These are phyloP conservation scores for Halenospora varia DNA, from an alignment of 495 filamentous ascomycete genomes.

Conservation along the genomic window DNA sequence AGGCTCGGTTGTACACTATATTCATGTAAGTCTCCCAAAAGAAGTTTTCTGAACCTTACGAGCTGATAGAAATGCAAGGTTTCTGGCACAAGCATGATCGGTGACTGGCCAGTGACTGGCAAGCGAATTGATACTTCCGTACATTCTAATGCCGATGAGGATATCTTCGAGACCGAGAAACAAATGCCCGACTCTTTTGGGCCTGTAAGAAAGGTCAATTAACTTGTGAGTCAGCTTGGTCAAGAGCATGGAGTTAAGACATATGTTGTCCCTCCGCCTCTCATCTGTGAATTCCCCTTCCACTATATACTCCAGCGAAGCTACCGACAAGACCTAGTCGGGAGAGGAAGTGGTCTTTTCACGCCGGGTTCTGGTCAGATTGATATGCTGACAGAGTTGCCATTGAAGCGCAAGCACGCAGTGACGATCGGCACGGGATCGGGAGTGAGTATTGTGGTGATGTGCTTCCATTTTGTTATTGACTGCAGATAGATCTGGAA, in stretches of 20 bases:
- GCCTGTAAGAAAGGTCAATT: constrained; percentile 13
- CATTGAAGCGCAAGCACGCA: constrained; percentile 26
- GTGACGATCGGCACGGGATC: constrained; percentile 35
- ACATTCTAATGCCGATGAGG: constrained; percentile 9
- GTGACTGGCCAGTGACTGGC: constrained; percentile 36
- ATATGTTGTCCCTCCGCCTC: constrained; percentile 42
- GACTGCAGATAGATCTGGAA: constrained; percentile 33
- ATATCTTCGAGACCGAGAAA: constrained; percentile 13
- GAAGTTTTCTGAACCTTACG: too few relatives aligned
- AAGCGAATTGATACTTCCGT: constrained; percentile 8
- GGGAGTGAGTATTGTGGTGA: constrained; percentile 24
- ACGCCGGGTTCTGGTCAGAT: constrained; percentile 39
- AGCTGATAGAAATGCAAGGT: too few relatives aligned
- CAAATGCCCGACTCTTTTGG: not conserved
- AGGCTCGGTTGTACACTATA: too few relatives aligned
- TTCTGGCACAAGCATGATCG: constrained; percentile 47
- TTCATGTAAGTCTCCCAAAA: too few relatives aligned
- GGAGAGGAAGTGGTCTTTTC: constrained; percentile 39
- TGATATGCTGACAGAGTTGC: constrained; percentile 25
- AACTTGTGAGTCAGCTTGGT: constrained; percentile 35
- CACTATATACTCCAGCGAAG: too few relatives aligned
- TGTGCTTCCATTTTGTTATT: not conserved
- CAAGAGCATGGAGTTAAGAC: constrained; percentile 37
- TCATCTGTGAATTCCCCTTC: constrained; percentile 32
- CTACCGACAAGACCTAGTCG: constrained; percentile 13